These are phyloP conservation scores for Davidsoniella australis DNA, from an alignment of 2,329 filamentous ascomycete species.

Conservation along the genomic window DNA sequence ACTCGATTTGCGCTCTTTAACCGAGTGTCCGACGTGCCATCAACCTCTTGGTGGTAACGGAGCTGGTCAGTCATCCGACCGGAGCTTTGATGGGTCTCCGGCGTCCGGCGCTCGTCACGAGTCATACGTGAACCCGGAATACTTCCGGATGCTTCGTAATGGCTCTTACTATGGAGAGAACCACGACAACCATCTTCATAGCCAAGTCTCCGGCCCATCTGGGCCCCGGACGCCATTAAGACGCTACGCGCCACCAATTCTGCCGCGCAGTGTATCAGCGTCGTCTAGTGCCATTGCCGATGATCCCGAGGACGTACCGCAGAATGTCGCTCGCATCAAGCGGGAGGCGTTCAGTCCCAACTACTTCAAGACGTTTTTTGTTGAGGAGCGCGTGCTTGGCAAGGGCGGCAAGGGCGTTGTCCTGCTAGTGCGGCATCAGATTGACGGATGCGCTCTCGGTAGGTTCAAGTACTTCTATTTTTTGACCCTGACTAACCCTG, in stretches of 20 bases:
- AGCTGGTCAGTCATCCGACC: slow-evolving; percentile 30
- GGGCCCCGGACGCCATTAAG: slow-evolving; percentile 19
- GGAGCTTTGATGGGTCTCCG: slow-evolving; percentile 27
- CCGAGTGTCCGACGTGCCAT: slow-evolving; percentile 83
- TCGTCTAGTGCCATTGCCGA: slow-evolving; percentile 1
- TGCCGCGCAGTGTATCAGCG: not conserved
- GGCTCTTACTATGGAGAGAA: slow-evolving; percentile 16
- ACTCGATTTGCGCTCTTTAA: slow-evolving; percentile 61
- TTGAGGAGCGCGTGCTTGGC: slow-evolving; percentile 72
- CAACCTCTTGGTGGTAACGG: slow-evolving; percentile 34
- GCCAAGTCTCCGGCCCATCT: not conserved
- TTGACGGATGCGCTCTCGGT: slow-evolving; percentile 71
- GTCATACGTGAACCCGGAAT: slow-evolving; percentile 74
- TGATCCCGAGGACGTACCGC: slow-evolving; percentile 14
- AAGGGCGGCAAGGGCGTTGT: slow-evolving; percentile 90
- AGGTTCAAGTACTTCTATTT: slow-evolving; percentile 1
- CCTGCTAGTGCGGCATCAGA: slow-evolving; percentile 76
- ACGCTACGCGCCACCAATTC: not conserved
- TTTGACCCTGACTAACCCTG: not conserved
- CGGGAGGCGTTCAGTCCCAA: slow-evolving; percentile 75
- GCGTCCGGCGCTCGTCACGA: slow-evolving; percentile 25
- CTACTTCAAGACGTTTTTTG: slow-evolving; percentile 87
- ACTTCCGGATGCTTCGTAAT: slow-evolving; percentile 81
- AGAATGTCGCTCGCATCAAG: slow-evolving; percentile 43
- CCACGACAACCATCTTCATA: slow-evolving; percentile 15